Evolutionary conservation across 2,329 filamentous ascomycete genomes (phyloP).

Genomic region (Sporothrix curviconia): DNA sequence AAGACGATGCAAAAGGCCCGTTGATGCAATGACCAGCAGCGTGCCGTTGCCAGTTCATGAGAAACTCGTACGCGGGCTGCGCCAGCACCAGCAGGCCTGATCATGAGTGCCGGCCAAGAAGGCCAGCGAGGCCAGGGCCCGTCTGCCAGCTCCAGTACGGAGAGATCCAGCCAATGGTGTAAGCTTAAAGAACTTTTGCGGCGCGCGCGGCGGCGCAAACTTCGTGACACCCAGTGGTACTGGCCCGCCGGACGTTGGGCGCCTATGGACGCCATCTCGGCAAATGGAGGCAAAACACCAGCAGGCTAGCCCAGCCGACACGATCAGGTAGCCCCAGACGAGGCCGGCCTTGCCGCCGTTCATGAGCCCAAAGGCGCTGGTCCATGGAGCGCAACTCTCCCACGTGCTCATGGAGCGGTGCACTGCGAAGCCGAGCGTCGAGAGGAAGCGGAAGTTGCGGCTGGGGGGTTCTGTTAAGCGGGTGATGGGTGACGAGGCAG

Average conservation of each 20-base stretch:
- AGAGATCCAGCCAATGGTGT: constrained; percentile 46
- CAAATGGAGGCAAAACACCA: constrained; percentile 35
- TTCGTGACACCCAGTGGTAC: constrained; percentile 56
- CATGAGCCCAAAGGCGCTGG: constrained; percentile 32
- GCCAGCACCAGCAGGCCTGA: constrained; percentile 37
- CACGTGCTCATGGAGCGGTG: constrained; percentile 47
- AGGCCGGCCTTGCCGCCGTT: constrained; percentile 49
- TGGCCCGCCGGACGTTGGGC: constrained; percentile 49
- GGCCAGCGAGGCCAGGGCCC: constrained; percentile 30
- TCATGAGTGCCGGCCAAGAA: constrained; percentile 41
- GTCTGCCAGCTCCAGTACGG: constrained; percentile 43
- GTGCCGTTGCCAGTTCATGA: constrained; percentile 42
- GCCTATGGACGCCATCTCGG: constrained; percentile 41
- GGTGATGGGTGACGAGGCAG: no score
- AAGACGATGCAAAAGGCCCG: constrained; percentile 40
- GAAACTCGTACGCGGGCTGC: constrained; percentile 32
- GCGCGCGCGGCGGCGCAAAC: constrained; percentile 40
- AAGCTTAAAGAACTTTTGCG: constrained; percentile 49
- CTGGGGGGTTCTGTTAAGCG: neutral
- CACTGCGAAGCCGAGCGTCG: constrained; percentile 48
- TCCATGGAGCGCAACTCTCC: constrained; percentile 43
- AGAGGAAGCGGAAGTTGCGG: constrained; percentile 43
- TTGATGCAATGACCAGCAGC: constrained; percentile 42
- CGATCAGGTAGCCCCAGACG: constrained; percentile 45
- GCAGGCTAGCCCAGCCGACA: constrained; percentile 40